Base-by-base conservation (phyloP, 805 yeast genomes). In the Ogataea trehalophila region DNA sequence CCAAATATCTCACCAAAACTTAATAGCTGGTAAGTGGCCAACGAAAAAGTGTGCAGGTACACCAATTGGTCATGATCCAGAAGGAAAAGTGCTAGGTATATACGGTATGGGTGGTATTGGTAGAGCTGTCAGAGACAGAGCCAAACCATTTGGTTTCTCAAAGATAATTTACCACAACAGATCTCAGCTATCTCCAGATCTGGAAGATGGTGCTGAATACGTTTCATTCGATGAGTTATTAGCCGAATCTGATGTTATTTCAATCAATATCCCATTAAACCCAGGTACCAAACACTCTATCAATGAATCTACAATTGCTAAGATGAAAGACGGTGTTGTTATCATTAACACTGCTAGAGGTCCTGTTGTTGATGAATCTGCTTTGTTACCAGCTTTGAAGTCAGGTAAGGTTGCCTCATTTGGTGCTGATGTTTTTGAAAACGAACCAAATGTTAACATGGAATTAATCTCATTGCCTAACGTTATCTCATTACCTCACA, bases 21-120 rank as follows among this genome's bases (percentile, higher is more conserved):
- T 86, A 55, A 60, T 75, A 35, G 64, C 68, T 34, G 91, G 90
- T 20, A 70, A 78, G 47, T 88, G 95, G 92, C 75, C 76, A 15
- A 54, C 64, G 3, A 16, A 35, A 15, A 72, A 73, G 51, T 63
- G 70, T 55, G 80, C 71, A 3, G 85, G 83, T 2, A 76, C 83
- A 1, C 75, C 81, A 7, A 66, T 80, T 41, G 95, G 95, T 7
- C 76, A 77, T 59, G 91, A 84, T 59, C 95, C 95, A 16, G 80
- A 74, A 52, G 88, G 87, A 8, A 83, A 84, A 60, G 74, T 74
- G 17, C 83, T 89, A 20, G 96, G 96, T 42, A 81, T 89, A 46
- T 71, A 85, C 44, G 96, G 96, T 15, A 75, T 89, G 79, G 96
- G 96, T 33, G 95, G 95, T 34, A 88, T 89, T 67, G 96, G 96